Evolutionary conservation across 2,329 filamentous ascomycete genomes (phyloP).

Genomic region (Fusarium sp.): DNA sequence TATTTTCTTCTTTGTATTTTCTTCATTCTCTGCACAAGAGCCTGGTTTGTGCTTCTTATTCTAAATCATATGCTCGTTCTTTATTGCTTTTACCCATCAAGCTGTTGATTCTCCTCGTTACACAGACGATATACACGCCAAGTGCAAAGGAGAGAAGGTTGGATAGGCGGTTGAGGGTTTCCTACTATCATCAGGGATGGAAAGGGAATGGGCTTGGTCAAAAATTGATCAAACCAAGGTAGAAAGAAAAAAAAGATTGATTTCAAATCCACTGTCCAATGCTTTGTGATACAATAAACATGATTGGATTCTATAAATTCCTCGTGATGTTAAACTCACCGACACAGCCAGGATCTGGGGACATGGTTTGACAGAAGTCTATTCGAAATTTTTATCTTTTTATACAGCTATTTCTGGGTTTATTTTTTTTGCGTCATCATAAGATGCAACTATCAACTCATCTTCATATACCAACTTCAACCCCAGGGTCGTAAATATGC

Average conservation of each 20-base stretch:
- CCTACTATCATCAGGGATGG: slow-evolving; percentile 9
- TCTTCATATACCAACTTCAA: not conserved
- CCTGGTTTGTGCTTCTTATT: slow-evolving; percentile 19
- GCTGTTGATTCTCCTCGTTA: slow-evolving; percentile 14
- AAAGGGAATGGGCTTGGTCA: slow-evolving; percentile 5
- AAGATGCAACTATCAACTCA: not conserved
- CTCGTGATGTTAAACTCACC: not conserved
- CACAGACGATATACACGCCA: slow-evolving; percentile 5
- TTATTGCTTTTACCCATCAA: slow-evolving; percentile 18
- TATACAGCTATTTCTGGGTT: slow-evolving; percentile 10
- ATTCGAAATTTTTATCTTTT: slow-evolving; percentile 16
- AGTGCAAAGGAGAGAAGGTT: slow-evolving; percentile 16
- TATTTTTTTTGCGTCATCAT: slow-evolving; percentile 3
- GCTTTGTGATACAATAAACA: not conserved
- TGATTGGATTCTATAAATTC: not conserved
- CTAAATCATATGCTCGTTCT: slow-evolving; percentile 1
- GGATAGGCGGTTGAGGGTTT: slow-evolving; percentile 30
- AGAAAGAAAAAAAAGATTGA: slow-evolving; percentile 36
- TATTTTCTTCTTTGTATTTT: slow-evolving; percentile 19
- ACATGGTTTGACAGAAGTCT: not conserved
- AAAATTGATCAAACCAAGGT: slow-evolving; percentile 28
- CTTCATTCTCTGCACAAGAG: slow-evolving; percentile 28
- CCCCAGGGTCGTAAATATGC: not conserved
- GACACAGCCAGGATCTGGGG: not conserved
- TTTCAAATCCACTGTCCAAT: slow-evolving; percentile 7